Conservation (phyloP, 805 yeast species). For the Novakomyces olei region DNA sequence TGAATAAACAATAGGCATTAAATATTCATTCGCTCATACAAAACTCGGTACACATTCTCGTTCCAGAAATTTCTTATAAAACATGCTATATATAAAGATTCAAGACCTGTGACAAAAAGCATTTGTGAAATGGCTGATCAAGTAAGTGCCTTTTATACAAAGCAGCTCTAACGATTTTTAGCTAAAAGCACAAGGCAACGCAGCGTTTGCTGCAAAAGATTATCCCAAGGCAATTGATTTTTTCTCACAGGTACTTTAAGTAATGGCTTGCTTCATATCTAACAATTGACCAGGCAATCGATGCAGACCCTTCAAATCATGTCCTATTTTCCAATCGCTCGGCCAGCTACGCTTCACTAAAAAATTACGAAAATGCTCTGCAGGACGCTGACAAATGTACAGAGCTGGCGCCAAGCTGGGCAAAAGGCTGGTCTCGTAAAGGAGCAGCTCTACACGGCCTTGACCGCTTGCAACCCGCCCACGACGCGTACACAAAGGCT, state of each 20-base stretch:
- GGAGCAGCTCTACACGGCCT: slow-evolving; percentile 88
- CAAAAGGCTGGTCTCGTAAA: slow-evolving; percentile 82
- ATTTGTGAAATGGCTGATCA: no score
- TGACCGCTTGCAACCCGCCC: slow-evolving; percentile 57
- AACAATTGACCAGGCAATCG: slow-evolving; percentile 88
- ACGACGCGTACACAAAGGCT: slow-evolving; percentile 49
- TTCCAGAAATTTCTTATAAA: no score
- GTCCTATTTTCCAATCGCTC: slow-evolving; percentile 87
- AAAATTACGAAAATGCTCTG: slow-evolving; percentile 51
- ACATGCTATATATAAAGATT: no score
- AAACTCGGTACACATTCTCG: no score
- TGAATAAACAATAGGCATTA: no score
- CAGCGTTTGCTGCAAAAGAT: slow-evolving; percentile 74
- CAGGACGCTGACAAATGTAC: slow-evolving; percentile 71
- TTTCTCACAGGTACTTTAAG: no score
- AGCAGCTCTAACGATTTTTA: no score
- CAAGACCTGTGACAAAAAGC: no score
- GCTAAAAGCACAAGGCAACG: slow-evolving; percentile 78
- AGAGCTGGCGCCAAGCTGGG: slow-evolving; percentile 67
- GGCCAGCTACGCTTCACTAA: slow-evolving; percentile 65
- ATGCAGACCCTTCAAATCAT: slow-evolving; percentile 56
- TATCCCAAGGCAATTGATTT: slow-evolving; percentile 55
- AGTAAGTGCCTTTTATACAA: no score
- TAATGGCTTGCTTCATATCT: no score
- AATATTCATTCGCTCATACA: no score